Percentiles rank a stretch among this genome's conserved stretches.
Conservation (phyloP, 2,329 filamentous ascomycete species). For the Trichoderma lentiforme region DNA sequence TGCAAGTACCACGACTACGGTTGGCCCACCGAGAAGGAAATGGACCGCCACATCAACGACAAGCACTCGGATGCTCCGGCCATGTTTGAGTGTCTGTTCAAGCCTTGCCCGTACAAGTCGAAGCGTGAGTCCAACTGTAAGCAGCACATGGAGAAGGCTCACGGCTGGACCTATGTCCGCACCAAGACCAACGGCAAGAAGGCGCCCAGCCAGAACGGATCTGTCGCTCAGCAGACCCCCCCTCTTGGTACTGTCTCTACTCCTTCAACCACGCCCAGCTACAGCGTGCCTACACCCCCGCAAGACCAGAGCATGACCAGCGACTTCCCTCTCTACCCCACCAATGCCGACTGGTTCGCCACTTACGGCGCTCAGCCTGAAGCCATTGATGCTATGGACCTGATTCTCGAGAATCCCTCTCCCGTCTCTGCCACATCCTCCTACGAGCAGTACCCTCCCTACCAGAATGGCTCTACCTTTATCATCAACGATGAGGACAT, state of each 20-base stretch:
- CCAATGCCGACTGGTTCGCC: constrained; percentile 45
- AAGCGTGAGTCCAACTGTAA: constrained; percentile 97
- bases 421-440: constrained; percentile 35
- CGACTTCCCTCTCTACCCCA: constrained; percentile 50
- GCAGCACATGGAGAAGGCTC: constrained; percentile 97
- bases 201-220: constrained; percentile 43
- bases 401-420: constrained; percentile 38
- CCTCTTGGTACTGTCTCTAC: constrained; percentile 60
- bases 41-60: constrained; percentile 93
- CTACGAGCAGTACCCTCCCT: constrained; percentile 56
- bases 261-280: constrained; percentile 52
- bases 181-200: constrained; percentile 88
- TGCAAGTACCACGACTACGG: constrained; percentile 91
- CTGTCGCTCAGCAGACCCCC: constrained; percentile 50
- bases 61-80: constrained; percentile 80
- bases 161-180: constrained; percentile 85
- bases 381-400: constrained; percentile 41
- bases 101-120: constrained; percentile 86
- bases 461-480: constrained; percentile 60
- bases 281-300: constrained; percentile 56
- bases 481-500: constrained; percentile 60
- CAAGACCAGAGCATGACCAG: constrained; percentile 42
- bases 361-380: constrained; percentile 32
- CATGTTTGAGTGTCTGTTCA: constrained; percentile 79
- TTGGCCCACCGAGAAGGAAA: constrained; percentile 97